Evolutionary conservation across 2,329 filamentous ascomycete genomes (phyloP).

Genomic region (Phaeosphaeria sp.): DNA sequence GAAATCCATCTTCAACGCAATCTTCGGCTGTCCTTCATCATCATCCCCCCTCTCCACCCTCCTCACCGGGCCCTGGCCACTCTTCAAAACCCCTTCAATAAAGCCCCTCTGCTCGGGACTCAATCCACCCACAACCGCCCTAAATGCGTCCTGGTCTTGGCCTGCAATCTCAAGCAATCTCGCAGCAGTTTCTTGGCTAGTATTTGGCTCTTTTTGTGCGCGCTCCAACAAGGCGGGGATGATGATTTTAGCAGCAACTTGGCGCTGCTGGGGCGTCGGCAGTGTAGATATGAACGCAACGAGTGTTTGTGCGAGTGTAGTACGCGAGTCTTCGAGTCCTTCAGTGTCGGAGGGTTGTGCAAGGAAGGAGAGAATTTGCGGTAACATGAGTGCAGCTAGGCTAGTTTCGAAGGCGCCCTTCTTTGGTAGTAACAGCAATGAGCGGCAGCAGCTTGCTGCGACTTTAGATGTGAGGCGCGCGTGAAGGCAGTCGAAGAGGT

Average conservation of each 20-base stretch:
- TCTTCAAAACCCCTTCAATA: slow-evolving; percentile 81
- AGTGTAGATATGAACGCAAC: slow-evolving; percentile 69
- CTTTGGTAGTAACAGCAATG: slow-evolving; percentile 72
- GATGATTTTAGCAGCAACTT: slow-evolving; percentile 74
- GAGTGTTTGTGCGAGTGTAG: slow-evolving; percentile 75
- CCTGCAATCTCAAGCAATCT: slow-evolving; percentile 82
- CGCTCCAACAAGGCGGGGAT: slow-evolving; percentile 78
- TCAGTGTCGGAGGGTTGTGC: slow-evolving; percentile 68
- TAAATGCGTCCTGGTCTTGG: slow-evolving; percentile 75
- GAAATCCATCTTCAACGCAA: slow-evolving; percentile 96
- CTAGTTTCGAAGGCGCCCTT: slow-evolving; percentile 57
- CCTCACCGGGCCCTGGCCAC: slow-evolving; percentile 53
- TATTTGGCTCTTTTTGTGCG: slow-evolving; percentile 68
- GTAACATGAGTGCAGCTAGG: slow-evolving; percentile 76
- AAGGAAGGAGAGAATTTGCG: slow-evolving; percentile 77
- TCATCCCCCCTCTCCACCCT: slow-evolving; percentile 62
- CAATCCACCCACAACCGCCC: slow-evolving; percentile 74
- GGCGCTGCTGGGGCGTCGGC: slow-evolving; percentile 27
- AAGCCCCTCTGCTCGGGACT: slow-evolving; percentile 73
- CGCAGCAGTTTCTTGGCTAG: slow-evolving; percentile 71
- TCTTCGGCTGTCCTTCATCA: slow-evolving; percentile 70
- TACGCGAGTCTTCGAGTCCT: slow-evolving; percentile 78
- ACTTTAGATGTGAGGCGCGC: slow-evolving; percentile 86
- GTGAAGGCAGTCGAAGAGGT: slow-evolving; percentile 82
- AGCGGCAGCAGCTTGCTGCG: slow-evolving; percentile 86